These are phyloP conservation scores for Apostasia ramifera DNA, from an alignment of 106 monocot genomes.

Conservation along the genomic window DNA sequence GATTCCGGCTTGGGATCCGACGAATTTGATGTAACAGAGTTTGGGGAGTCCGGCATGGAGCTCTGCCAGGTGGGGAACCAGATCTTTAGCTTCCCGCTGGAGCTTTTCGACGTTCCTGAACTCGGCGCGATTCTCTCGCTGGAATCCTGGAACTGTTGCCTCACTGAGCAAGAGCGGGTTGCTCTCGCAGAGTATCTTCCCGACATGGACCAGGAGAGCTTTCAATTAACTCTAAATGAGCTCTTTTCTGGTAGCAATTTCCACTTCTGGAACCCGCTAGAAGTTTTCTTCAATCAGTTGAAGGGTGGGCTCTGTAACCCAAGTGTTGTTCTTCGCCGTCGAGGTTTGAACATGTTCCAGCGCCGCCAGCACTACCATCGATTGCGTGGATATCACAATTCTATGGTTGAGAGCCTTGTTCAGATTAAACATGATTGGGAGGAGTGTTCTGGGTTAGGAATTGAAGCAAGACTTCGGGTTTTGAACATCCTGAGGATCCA, in stretches of 20 bases:
- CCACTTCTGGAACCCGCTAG: slow-evolving; percentile 57
- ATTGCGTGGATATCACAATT: slow-evolving; percentile 63
- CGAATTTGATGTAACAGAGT: slow-evolving; percentile 35
- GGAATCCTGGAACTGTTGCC: slow-evolving; percentile 54
- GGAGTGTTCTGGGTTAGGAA: slow-evolving; percentile 37
- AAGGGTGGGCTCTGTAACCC: slow-evolving; percentile 59
- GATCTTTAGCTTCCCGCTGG: slow-evolving; percentile 45
- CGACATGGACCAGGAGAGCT: slow-evolving; percentile 67
- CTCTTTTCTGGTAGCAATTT: slow-evolving; percentile 56
- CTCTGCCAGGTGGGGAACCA: slow-evolving; percentile 66
- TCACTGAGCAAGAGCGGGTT: slow-evolving; percentile 68
- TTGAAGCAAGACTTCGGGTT: slow-evolving; percentile 50
- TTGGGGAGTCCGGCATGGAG: slow-evolving; percentile 47
- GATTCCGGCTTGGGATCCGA: slow-evolving; percentile 74
- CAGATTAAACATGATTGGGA: slow-evolving; percentile 42
- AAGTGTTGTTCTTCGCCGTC: slow-evolving; percentile 40
- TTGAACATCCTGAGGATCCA: slow-evolving; percentile 36
- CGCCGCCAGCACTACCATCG: slow-evolving; percentile 51
- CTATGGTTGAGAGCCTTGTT: slow-evolving; percentile 53
- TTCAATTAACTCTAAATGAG: slow-evolving; percentile 46
- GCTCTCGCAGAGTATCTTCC: slow-evolving; percentile 54
- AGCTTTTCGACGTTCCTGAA: slow-evolving; percentile 46
- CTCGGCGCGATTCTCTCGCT: slow-evolving; percentile 15
- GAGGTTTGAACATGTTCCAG: slow-evolving; percentile 36
- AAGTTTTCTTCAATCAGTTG: slow-evolving; percentile 10